Percentiles rank a stretch among this genome's conserved stretches.
Evolutionary conservation across 192 early-diverging fungal genomes (phyloP).

Genomic region (Phycomyces blakesleeanus): DNA sequence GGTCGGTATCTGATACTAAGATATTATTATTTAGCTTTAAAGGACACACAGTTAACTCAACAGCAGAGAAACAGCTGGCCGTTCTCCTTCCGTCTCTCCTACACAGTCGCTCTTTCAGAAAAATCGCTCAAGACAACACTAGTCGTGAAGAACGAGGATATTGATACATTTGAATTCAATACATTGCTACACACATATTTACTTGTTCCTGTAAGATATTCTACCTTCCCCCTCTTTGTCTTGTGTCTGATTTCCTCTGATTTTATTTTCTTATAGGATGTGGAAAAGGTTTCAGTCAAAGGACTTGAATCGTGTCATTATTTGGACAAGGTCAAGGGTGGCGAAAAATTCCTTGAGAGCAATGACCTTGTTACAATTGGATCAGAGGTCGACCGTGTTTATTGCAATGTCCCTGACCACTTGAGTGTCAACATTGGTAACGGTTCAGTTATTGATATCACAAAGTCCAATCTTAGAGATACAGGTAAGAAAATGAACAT

Average conservation of each 20-base stretch:
- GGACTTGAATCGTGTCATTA: constrained; percentile 64
- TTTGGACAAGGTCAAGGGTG: constrained; percentile 68
- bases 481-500: constrained; percentile 32
- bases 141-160: constrained; percentile 72
- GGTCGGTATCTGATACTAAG: constrained; percentile 1
- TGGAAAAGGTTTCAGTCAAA: constrained; percentile 54
- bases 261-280: constrained; percentile 44
- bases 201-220: constrained; percentile 52
- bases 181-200: constrained; percentile 94
- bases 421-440: constrained; percentile 30
- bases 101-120: constrained; percentile 75
- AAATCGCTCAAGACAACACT: constrained; percentile 71
- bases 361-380: constrained; percentile 55
- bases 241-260: neutral
- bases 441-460: constrained; percentile 21
- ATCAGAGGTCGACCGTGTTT: constrained; percentile 84
- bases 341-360: constrained; percentile 37
- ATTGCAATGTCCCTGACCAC: constrained; percentile 56
- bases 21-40: constrained; percentile 38
- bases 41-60: constrained; percentile 51
- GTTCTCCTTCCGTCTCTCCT: constrained; percentile 71
- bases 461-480: constrained; percentile 31
- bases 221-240: neutral
- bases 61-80: constrained; percentile 58
- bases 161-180: constrained; percentile 73